These are phyloP conservation scores for Fusarium sp. DNA, from an alignment of 2,329 filamentous ascomycete species.

Conservation along the genomic window DNA sequence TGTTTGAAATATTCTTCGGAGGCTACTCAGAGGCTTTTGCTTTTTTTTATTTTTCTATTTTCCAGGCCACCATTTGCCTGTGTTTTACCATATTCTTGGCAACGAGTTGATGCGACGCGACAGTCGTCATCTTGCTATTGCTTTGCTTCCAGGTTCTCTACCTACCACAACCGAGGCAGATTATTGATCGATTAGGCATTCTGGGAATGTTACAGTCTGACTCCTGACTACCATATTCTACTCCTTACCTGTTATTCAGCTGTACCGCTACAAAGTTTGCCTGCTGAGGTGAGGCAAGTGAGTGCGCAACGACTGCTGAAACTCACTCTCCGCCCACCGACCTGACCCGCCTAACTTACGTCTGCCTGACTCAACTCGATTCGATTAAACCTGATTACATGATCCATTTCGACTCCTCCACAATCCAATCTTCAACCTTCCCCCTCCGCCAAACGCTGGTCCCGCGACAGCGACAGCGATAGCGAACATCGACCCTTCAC, in stretches of 20 bases:
- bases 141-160: not conserved
- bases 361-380: conserved; percentile 25
- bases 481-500: conserved; percentile 58
- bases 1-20: not conserved
- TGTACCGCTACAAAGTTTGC: not conserved
- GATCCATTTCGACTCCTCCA: conserved; percentile 39
- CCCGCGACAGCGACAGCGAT: conserved; percentile 46
- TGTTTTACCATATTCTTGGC: not conserved
- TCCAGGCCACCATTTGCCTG: not conserved
- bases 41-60: not conserved
- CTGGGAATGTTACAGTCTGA: conserved; percentile 23
- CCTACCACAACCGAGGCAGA: conserved; percentile 6
- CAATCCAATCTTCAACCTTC: conserved; percentile 24
- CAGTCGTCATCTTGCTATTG: not conserved
- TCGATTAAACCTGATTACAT: conserved; percentile 37
- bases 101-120: conserved; percentile 18
- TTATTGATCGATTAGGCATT: conserved; percentile 15
- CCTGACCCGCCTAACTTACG: conserved; percentile 26
- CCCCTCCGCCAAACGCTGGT: conserved; percentile 38
- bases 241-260: not conserved
- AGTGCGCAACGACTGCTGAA: conserved; percentile 9
- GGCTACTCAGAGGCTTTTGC: not conserved
- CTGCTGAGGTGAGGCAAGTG: conserved; percentile 1
- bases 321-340: conserved; percentile 25
- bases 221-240: not conserved